phyloP scores from a whole-genome alignment of 371 early-diverging fungal species.

The Polyrhizophydium stewartii region DNA sequence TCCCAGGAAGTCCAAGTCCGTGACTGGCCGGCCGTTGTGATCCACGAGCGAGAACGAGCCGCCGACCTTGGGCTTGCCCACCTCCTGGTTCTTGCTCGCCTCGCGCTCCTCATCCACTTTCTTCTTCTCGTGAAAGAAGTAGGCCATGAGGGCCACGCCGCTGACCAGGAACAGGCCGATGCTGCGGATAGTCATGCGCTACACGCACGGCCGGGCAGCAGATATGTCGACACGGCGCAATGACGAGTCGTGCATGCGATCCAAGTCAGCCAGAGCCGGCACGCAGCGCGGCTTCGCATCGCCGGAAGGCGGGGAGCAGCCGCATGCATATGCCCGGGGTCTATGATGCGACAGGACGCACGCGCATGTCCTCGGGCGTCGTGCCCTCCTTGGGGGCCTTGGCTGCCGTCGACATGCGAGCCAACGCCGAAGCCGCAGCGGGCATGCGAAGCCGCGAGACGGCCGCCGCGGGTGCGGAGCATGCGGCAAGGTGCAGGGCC shows the following conservation, averaged over 20 bases:
- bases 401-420: too few relatives aligned
- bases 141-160: constrained; percentile 24
- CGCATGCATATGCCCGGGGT: too few relatives aligned
- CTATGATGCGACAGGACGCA: too few relatives aligned
- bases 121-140: constrained; percentile 28
- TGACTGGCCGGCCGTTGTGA: constrained; percentile 61
- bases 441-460: too few relatives aligned
- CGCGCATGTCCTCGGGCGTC: background rate
- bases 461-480: too few relatives aligned
- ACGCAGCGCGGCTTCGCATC: too few relatives aligned
- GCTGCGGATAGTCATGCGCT: constrained; percentile 25
- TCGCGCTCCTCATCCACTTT: constrained; percentile 16
- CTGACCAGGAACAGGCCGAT: constrained; percentile 16
- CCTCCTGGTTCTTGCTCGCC: constrained; percentile 17
- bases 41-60: constrained; percentile 86
- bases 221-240: background rate
- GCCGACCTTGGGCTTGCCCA: constrained; percentile 78
- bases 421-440: too few relatives aligned
- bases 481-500: too few relatives aligned
- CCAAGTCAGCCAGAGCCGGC: too few relatives aligned
- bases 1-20: constrained; percentile 70
- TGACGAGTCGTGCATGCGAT: too few relatives aligned
- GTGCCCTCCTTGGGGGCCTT: background rate
- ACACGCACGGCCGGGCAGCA: background rate
- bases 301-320: too few relatives aligned